Evolutionary conservation across 208 protist genomes (phyloP).

Genomic region (Acanthamoeba royreba): DNA sequence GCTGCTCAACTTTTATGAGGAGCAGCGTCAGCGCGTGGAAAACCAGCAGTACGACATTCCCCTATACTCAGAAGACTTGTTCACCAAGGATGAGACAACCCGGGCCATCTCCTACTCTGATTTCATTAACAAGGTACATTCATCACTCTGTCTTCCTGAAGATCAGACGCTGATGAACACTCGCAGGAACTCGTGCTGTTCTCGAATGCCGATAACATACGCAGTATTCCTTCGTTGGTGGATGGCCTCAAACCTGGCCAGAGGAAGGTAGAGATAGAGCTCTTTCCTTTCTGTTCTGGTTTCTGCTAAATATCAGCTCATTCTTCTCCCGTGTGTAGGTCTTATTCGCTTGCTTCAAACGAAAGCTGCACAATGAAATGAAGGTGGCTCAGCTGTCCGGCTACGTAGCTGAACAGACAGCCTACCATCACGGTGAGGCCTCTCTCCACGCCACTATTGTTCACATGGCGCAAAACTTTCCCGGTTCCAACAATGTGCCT

Average conservation of each 20-base stretch:
- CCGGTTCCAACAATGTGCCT: conserved; percentile 99
- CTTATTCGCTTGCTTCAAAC: conserved; percentile 98
- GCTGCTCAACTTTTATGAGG: conserved; percentile 91
- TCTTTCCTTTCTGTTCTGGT: not conserved
- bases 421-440: conserved; percentile 99
- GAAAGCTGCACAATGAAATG: conserved; percentile 95
- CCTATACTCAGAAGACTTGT: not conserved
- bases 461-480: conserved; percentile 97
- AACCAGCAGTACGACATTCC: not conserved
- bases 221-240: conserved; percentile 91
- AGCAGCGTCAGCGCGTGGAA: conserved; percentile 61
- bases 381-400: conserved; percentile 99
- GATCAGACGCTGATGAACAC: not conserved
- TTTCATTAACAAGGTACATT: conserved; percentile 94
- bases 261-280: conserved; percentile 86
- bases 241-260: conserved; percentile 99
- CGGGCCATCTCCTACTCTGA: conserved; percentile 77
- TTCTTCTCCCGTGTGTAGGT: conserved; percentile 70
- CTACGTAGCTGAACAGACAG: conserved; percentile 85
- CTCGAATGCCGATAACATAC: conserved; percentile 93
- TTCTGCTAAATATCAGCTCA: not conserved
- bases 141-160: not conserved
- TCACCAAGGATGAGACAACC: conserved; percentile 63
- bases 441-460: conserved; percentile 97
- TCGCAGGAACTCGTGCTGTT: conserved; percentile 98